Evolutionary conservation across 805 yeast species (phyloP).

Genomic region (Nakazawaea sp.): DNA sequence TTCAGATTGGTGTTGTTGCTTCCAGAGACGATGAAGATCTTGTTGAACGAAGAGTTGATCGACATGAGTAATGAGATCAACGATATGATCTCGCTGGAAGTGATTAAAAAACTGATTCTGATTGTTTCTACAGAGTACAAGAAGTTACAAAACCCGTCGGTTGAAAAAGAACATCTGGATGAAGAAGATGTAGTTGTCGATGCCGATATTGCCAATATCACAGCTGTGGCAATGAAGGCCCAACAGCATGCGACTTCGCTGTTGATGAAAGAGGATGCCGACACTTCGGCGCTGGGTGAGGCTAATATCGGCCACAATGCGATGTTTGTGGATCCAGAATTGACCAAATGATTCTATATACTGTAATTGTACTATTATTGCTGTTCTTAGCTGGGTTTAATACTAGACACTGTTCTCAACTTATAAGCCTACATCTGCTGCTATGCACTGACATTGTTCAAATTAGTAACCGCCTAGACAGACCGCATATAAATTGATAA

Average conservation of each 20-base stretch:
- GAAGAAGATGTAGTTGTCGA: too few species aligned
- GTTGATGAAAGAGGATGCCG: not conserved
- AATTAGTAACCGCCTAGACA: too few species aligned
- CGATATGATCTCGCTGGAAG: conserved; percentile 4
- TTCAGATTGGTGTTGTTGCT: conserved; percentile 2
- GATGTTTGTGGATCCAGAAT: conserved; percentile 10
- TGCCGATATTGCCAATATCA: conserved; percentile 7
- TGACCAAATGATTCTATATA: conserved; percentile 5
- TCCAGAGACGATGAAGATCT: not conserved
- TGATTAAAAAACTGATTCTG: conserved; percentile 3
- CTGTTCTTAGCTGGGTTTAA: not conserved
- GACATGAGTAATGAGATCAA: conserved; percentile 2
- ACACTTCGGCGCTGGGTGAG: not conserved
- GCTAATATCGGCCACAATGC: not conserved
- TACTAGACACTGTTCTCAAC: too few species aligned
- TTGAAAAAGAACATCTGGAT: too few species aligned
- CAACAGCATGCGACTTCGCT: conserved; percentile 1
- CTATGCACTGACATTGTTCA: too few species aligned
- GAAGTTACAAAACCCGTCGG: not conserved
- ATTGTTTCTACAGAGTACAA: not conserved
- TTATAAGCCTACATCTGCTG: too few species aligned
- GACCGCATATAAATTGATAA: too few species aligned
- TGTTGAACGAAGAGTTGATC: conserved; percentile 2
- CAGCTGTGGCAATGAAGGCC: conserved; percentile 9
- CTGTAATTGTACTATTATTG: not conserved